Base-by-base conservation (phyloP, 352 stramenopile species). In the Pythium scleroteichum region DNA sequence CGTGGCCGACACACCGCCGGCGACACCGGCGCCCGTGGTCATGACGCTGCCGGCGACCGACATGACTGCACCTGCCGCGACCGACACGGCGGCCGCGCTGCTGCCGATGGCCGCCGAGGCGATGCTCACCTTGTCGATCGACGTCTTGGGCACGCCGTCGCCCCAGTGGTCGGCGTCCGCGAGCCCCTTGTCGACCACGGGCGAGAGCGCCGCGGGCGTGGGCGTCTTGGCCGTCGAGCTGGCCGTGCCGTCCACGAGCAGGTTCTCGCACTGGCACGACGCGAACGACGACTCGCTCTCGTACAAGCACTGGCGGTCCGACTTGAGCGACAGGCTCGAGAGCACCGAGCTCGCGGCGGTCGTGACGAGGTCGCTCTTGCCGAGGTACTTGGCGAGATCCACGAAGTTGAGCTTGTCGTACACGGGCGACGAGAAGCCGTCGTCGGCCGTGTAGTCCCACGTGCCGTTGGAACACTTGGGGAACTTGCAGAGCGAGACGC, bases 401-500 rank as follows among this genome's bases (percentile, higher is more conserved):
- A 86, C 64, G 39, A 93, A 88, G 65, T 93, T 78, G 48, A 95
- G 59, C 41, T 76, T 65, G 3, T 72, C 59, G 65, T 95, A 95
- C 29, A 95, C 70, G 1, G 76, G 56, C 32, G 83, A 93, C 47
- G 68, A 74, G 50, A 95, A 65, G 4, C 86, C 86, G 48, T 92
- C 79, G 19, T 70, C 59, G 2, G 81, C 68, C 42, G 68, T 53
- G 69, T 95, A 95, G 62, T 92, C 86, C 86, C 86, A 95, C 62
- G 62, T 73, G 50, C 76, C 80, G 39, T 90, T 83, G 26, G 53
- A 61, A 53, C 86, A 95, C 13, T 75, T 83, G 20, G 86, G 86
- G 66, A 95, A 92, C 45, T 78, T 74, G 42, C 86, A 95, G n/a
- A 88, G 73, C 14, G 83, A 92, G 68, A 95, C 74, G 53, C 86